Base-by-base conservation (phyloP, 176 grass and related monocot genomes). In the Secale cereale region DNA sequence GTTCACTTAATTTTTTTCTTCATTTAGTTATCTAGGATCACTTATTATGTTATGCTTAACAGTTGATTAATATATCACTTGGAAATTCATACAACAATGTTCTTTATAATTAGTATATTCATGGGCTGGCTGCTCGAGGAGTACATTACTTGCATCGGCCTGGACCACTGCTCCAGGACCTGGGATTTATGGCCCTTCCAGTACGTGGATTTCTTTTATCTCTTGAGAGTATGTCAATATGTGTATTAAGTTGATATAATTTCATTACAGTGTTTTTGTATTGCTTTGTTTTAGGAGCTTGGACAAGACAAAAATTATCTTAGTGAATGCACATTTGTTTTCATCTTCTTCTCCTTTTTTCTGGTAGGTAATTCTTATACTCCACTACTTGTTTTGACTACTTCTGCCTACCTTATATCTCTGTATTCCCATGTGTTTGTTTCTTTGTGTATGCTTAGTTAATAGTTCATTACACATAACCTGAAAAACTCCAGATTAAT, bases 131-230 rank as follows among this genome's bases (percentile, higher is more conserved):
- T 79, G 90, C 97, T 87, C 92, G 94, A 89, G 97, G 97, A 86
- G 94, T 99, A 27, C 97, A 99, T 76, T 99, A 94, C 86, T 87
- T 99, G 85, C 97, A 99, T 89, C 94, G 86, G 48, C 97, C 97
- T 74, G 90, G 97, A 54, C 97, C 97, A 68, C 83, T 92, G 82
- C 94, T 99, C 52, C 92, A 88, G 66, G 97, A 99, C 82, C 73
- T 99, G 79, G 97, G 97, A 63, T 99, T 99, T 87, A 91, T 92
- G 90, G 87, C 94, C 70, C 92, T 99, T 85, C 97, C 97, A 48
- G 97, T 99, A 92, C 10, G 97, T 92, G n/a, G 77, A 46, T 74
- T 80, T 31, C 77, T 82, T 20, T 9, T 74, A 31, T 82, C n/a
- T 36, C 84, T 81, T 60, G 40, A 64, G 59, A 60, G 56, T 43